Evolutionary conservation across 495 filamentous ascomycete species (phyloP), one percentile per base, ranked within the genome.

Genomic region (Penicillium canariense): DNA sequence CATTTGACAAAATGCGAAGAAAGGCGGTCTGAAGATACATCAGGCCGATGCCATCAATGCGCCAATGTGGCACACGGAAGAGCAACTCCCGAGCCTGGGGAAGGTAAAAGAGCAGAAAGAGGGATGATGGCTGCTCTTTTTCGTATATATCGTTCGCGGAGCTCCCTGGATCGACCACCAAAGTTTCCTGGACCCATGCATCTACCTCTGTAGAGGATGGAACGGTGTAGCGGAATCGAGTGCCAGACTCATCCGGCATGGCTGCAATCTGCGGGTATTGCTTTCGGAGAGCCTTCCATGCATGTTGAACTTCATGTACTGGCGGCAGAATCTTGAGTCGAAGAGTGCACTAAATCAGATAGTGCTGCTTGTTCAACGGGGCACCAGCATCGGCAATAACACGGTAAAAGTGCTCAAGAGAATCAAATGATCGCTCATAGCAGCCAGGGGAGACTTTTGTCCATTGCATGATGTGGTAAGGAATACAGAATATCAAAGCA

Each of bases 91-190:
- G 7, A 1, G 63, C 25, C 7, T 9, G 15, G 12, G 63, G 56
- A 7, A 68, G 54, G 53, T 62, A 66, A 28, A 62, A 52, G 35
- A 61, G 60, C 22, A 52, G 58, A 18, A 65, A 47, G 11, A 48
- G 7, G 20, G 2, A 10, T 0, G 46, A 22, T 17, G 46, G 30
- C 0, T 9, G 46, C 9, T 12, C 7, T 18, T 35, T 15, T 20
- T 32, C 46, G 9, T 35, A 9, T 20, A 17, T 17, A 11, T 20
- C 30, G 12, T 10, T 25, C 34, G 27, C 46, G 0, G 46, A 48
- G 46, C 30, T 17, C 10, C 1, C 31, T 12, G 17, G 2, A 48
- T 32, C 31, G 14, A 35, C 12, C 3, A 48, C 34, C 14, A 5
- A 48, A 12, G 30, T 32, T 12, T 12, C 12, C 30, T 32, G 30